phyloP scores from a whole-genome alignment of 1,139 yeast genomes.

The Zygosaccharomyces pseudobailii region DNA sequence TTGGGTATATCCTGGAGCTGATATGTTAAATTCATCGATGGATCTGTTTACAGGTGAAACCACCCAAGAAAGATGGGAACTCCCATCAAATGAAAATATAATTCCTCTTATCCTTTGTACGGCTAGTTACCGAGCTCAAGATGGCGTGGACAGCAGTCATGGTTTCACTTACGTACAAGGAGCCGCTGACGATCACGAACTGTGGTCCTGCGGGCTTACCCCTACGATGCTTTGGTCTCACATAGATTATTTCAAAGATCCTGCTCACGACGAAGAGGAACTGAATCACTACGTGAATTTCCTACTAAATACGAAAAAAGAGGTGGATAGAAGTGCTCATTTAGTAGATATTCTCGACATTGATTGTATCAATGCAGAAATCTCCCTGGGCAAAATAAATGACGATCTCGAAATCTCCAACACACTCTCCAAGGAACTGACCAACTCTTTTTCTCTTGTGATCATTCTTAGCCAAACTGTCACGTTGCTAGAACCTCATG shows the following conservation, averaged over 20 bases:
- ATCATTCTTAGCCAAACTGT: constrained; percentile 23
- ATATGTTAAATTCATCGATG: constrained; percentile 20
- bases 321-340: neutral
- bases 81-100: constrained; percentile 29
- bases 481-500: neutral
- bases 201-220: constrained; percentile 63
- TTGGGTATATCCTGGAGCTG: constrained; percentile 64
- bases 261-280: constrained; percentile 38
- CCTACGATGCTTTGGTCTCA: constrained; percentile 58
- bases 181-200: constrained; percentile 89
- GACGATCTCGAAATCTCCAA: constrained; percentile 14
- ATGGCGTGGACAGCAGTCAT: constrained; percentile 43
- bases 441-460: constrained; percentile 12
- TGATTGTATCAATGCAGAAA: constrained; percentile 21
- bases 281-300: constrained; percentile 31
- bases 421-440: constrained; percentile 9
- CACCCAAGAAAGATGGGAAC: constrained; percentile 21
- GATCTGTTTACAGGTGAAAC: constrained; percentile 30
- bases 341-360: constrained; percentile 9
- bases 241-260: constrained; percentile 34
- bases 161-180: constrained; percentile 75
- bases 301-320: constrained; percentile 5
- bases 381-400: constrained; percentile 21
- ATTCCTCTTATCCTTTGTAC: constrained; percentile 53
- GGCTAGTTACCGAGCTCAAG: constrained; percentile 57